Conservation (phyloP, 2,329 filamentous ascomycete species). For the Blastomyces parvus region DNA sequence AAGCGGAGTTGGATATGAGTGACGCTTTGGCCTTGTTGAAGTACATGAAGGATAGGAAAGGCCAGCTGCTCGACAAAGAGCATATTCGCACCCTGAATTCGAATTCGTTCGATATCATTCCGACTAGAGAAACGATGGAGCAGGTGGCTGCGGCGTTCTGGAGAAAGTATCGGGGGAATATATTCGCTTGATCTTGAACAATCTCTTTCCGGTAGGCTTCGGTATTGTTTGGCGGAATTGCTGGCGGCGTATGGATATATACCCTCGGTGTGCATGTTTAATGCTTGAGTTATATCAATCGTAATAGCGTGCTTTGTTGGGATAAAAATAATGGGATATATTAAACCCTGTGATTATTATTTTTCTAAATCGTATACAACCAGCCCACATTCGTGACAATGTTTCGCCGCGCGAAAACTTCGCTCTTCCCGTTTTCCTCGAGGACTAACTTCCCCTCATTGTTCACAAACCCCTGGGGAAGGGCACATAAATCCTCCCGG, state of each 20-base stretch:
- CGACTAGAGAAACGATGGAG: constrained; percentile 23
- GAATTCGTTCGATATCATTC: constrained; percentile 23
- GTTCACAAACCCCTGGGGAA: constrained; percentile 11
- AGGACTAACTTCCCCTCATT: constrained; percentile 13
- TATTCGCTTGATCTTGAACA: constrained; percentile 13
- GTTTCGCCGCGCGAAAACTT: constrained; percentile 15
- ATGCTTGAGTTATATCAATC: neutral
- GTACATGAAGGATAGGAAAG: constrained; percentile 19
- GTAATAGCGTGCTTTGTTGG: neutral
- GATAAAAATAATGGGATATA: neutral
- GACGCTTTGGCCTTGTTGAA: constrained; percentile 26
- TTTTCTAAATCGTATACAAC: constrained; percentile 18
- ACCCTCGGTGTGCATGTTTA: neutral
- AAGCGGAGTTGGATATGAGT: constrained; percentile 22
- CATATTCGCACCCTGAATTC: constrained; percentile 23
- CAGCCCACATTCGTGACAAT: constrained; percentile 18
- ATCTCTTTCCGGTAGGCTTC: neutral
- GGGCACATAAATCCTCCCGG: constrained; percentile 6
- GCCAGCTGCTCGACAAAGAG: constrained; percentile 21
- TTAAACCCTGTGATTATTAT: neutral
- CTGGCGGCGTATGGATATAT: neutral
- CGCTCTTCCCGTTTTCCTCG: constrained; percentile 15
- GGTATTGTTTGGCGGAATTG: neutral
- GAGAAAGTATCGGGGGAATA: constrained; percentile 19
- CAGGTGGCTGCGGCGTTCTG: constrained; percentile 23